Conservation (phyloP, 768 basidiomycete genomes). For the Chalciporus sphaerocephalus region DNA sequence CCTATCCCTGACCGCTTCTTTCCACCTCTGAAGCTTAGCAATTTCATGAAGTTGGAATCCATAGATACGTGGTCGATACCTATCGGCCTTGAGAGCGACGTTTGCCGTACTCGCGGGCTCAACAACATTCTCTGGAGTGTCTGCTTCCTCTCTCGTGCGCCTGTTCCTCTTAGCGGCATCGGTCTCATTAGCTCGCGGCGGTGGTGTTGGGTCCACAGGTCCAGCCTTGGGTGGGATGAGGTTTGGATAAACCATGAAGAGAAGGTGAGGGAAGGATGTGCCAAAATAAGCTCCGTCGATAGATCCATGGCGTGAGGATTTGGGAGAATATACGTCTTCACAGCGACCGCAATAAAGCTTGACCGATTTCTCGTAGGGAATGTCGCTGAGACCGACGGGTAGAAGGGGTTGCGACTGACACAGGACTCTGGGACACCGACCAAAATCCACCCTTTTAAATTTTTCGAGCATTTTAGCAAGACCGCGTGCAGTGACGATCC, state of each 20-base stretch:
- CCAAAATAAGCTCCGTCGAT: constrained; percentile 99
- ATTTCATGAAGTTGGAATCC: constrained; percentile 95
- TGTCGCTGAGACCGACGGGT: constrained; percentile 93
- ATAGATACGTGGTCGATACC: constrained; percentile 91
- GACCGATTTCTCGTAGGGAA: constrained; percentile 98
- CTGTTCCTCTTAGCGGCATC: constrained; percentile 35
- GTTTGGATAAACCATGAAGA: constrained; percentile 95
- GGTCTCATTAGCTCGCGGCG: constrained; percentile 27
- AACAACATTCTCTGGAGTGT: constrained; percentile 51
- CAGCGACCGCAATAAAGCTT: constrained; percentile 98
- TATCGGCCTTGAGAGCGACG: constrained; percentile 84
- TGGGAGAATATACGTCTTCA: constrained; percentile 97
- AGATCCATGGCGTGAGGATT: constrained; percentile 92
- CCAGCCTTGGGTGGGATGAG: constrained; percentile 82
- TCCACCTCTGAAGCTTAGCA: constrained; percentile 93
- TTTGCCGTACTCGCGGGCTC: constrained; percentile 73
- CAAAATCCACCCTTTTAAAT: constrained; percentile 97
- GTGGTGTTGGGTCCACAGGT: constrained; percentile 37
- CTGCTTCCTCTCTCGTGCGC: constrained; percentile 53
- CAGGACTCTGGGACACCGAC: constrained; percentile 94
- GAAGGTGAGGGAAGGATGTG: constrained; percentile 93
- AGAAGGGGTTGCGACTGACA: constrained; percentile 94
- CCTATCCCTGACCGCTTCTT: constrained; percentile 89
- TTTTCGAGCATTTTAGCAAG: constrained; percentile 98
- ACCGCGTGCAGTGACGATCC: constrained; percentile 93